Percentiles rank a stretch among this genome's conserved stretches.
Conservation (phyloP, 2,329 filamentous ascomycete species). For the Cryphonectria japonica region DNA sequence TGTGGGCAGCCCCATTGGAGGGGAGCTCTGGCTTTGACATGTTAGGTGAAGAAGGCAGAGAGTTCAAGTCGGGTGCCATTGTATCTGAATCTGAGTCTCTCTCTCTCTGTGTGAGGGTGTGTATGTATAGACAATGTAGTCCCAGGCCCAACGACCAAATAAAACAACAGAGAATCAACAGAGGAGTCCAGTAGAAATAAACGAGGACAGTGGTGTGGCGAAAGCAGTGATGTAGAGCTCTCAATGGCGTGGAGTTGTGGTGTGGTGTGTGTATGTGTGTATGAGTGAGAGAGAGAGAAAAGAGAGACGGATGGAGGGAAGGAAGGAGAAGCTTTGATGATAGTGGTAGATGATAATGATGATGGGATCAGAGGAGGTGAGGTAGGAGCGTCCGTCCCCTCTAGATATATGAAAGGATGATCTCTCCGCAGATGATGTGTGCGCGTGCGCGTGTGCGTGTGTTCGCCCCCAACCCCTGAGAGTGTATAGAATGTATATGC, state of each 20-base stretch:
- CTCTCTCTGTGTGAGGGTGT: conserved; percentile 11
- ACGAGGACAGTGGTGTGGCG: background rate
- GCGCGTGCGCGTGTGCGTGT: background rate
- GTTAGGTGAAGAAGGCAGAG: conserved; percentile 60
- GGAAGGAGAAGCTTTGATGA: background rate
- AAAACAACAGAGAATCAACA: conserved; percentile 1
- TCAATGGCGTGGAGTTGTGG: background rate
- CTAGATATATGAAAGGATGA: conserved; percentile 23
- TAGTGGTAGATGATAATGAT: background rate
- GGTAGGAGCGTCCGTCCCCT: conserved; percentile 18
- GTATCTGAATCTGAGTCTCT: conserved; percentile 27
- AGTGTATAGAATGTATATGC: background rate
- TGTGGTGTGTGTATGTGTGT: background rate
- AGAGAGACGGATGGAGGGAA: background rate
- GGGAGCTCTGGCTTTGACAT: conserved; percentile 20
- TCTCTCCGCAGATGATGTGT: conserved; percentile 2
- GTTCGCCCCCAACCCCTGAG: conserved; percentile 13
- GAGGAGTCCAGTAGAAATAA: background rate
- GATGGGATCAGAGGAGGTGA: background rate
- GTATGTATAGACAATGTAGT: conserved; percentile 20
- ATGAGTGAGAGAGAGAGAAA: background rate
- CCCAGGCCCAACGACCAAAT: conserved; percentile 19
- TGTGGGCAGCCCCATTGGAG: conserved; percentile 17
- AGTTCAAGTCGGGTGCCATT: conserved; percentile 78
- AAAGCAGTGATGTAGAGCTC: conserved; percentile 1